Base-by-base conservation (phyloP, 495 filamentous ascomycete genomes). In the Penicillium cataractarum region DNA sequence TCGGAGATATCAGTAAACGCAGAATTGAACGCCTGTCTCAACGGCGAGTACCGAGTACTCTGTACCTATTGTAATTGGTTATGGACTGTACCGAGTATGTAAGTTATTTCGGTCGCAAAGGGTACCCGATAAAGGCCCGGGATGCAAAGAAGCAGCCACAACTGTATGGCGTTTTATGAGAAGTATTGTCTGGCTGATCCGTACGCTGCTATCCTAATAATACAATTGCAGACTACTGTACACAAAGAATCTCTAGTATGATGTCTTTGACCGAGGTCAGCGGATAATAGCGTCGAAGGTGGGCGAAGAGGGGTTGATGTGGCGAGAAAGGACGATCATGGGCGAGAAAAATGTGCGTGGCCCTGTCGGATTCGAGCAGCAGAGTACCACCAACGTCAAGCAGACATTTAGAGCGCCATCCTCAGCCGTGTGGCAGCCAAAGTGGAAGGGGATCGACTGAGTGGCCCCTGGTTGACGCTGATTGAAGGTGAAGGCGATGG, bases 381-480 rank as follows among this genome's bases (percentile, higher is more conserved):
- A 51, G 35, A 27, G 24, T 4, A 50, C 54, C 56, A 46, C 42
- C n/a, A 46, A 46, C 40, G 17, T 21, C 19, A 44, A 22, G 40
- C 19, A 7, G 40, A 10, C 19, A 10, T 10, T 46, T 46, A 19
- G 59, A 58, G 24, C 21, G 24, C 52, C 59, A 63, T 51, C 42
- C 9, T 44, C 50, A 57, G 37, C 66, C 69, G 67, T 59, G 53
- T 64, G 21, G 54, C 10, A 39, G 50, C 39, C 33, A 67, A 67
- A 61, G 15, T 6, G 67, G 66, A 60, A 60, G 35, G n/a, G 21
- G 64, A 66, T 66, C 64, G 49, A 35, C 59, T 24, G 19, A 0
- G 2, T 24, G 54, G 33, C 49, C 63, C 63, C 26, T 50, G 46
- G 46, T 50, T 50, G 46, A 29, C 46, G 46, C 46, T 50, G 46